Evolutionary conservation across 1,284 basidiomycete species (phyloP).

Genomic region (Ustilago vetiveriae): DNA sequence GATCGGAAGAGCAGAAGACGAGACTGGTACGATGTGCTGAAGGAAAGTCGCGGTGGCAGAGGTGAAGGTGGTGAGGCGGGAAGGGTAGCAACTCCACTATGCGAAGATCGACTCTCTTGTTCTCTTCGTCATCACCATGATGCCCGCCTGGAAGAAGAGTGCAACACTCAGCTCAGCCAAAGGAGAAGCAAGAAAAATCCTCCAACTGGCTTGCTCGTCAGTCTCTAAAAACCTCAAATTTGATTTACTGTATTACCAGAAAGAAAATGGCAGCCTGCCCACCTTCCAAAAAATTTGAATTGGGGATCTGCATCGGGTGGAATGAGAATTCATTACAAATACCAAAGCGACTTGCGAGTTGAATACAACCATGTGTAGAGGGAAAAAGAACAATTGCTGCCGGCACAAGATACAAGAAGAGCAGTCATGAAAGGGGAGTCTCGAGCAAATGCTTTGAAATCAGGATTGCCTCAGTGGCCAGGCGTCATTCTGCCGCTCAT

Average conservation of each 20-base stretch:
- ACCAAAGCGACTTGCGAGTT: no score
- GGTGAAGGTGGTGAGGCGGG: conserved; percentile 9
- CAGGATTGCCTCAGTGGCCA: conserved; percentile 17
- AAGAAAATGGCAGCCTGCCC: conserved; percentile 8
- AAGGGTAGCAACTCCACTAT: conserved; percentile 11
- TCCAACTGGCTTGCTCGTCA: conserved; percentile 2
- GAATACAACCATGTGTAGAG: no score
- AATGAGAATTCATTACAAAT: conserved; percentile 5
- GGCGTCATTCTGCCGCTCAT: background rate
- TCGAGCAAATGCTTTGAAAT: no score
- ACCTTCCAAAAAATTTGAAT: conserved; percentile 17
- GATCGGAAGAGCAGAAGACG: conserved; percentile 5
- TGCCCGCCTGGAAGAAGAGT: no score
- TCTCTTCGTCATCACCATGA: conserved; percentile 1
- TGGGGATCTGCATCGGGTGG: conserved; percentile 9
- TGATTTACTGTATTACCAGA: background rate
- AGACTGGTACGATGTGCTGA: conserved; percentile 3
- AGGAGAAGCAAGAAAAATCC: background rate
- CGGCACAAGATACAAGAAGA: no score
- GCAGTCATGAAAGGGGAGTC: background rate
- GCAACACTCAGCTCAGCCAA: background rate
- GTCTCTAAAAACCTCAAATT: conserved; percentile 1
- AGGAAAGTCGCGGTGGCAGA: background rate
- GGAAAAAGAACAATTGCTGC: background rate
- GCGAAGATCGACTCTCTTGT: background rate